These are phyloP conservation scores for Penicillium italicum DNA, from an alignment of 2,329 filamentous ascomycete genomes.

Conservation along the genomic window DNA sequence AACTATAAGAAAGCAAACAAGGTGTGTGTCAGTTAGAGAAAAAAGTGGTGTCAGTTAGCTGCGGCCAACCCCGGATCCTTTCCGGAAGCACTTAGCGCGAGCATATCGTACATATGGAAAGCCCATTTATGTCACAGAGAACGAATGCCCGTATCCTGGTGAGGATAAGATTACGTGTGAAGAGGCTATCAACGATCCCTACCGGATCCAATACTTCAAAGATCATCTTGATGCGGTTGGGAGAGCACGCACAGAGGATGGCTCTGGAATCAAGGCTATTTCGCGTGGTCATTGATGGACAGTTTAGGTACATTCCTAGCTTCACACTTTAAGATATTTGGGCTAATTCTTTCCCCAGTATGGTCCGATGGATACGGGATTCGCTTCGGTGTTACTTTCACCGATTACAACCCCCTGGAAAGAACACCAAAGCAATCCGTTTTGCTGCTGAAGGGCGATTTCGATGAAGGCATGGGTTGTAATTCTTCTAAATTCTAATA, in stretches of 20 bases:
- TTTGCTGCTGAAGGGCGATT: conserved; percentile 17
- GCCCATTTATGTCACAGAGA: conserved; percentile 27
- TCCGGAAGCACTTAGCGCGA: conserved; percentile 26
- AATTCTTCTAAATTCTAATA: neutral
- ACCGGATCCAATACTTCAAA: conserved; percentile 38
- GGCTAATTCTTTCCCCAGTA: conserved; percentile 14
- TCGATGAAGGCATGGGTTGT: conserved; percentile 12
- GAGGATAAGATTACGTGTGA: conserved; percentile 35
- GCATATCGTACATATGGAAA: conserved; percentile 24
- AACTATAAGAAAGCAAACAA: conserved; percentile 20
- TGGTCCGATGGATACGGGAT: conserved; percentile 29
- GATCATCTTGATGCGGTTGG: conserved; percentile 41
- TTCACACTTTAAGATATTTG: neutral
- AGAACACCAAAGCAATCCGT: conserved; percentile 30
- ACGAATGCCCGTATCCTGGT: conserved; percentile 35
- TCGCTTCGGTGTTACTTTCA: conserved; percentile 29
- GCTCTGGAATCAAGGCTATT: conserved; percentile 29
- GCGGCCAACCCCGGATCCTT: conserved; percentile 16
- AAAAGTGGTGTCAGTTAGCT: conserved; percentile 20
- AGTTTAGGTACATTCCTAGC: conserved; percentile 30
- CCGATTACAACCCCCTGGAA: conserved; percentile 25
- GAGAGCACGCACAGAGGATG: conserved; percentile 23
- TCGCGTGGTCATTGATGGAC: conserved; percentile 35
- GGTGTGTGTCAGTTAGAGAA: conserved; percentile 20
- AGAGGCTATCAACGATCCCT: conserved; percentile 38